phyloP scores from a whole-genome alignment of 164 flowering plant genomes.

The Pachysandra terminalis region DNA sequence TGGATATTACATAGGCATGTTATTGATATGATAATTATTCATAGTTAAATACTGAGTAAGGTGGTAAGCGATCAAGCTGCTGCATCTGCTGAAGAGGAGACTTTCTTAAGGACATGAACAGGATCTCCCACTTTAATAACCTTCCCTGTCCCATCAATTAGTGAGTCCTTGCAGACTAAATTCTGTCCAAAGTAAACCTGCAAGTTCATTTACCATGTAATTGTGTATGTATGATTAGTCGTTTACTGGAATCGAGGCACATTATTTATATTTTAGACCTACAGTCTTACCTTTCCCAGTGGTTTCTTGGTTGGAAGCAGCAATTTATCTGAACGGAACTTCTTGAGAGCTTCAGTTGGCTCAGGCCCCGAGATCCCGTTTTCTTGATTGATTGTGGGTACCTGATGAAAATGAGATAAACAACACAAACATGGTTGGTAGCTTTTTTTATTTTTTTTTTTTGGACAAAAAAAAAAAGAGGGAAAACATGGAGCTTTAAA shows the following conservation, averaged over 20 bases:
- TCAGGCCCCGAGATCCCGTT: slow-evolving; percentile 56
- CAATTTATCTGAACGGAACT: slow-evolving; percentile 66
- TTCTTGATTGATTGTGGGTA: slow-evolving; percentile 81
- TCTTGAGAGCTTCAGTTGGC: slow-evolving; percentile 62
- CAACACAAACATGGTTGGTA: not conserved
- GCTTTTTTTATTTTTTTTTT: too few species aligned
- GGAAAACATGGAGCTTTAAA: not conserved
- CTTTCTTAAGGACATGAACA: slow-evolving; percentile 45
- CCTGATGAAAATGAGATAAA: slow-evolving; percentile 28
- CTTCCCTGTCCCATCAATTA: slow-evolving; percentile 35
- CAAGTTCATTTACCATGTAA: not conserved
- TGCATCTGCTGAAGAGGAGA: slow-evolving; percentile 53
- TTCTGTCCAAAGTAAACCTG: slow-evolving; percentile 90
- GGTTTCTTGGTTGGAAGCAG: slow-evolving; percentile 55
- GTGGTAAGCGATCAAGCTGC: slow-evolving; percentile 39
- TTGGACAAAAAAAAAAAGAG: too few species aligned
- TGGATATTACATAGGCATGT: too few species aligned
- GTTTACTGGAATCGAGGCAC: not conserved
- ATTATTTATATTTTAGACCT: not conserved
- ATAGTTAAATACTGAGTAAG: not conserved
- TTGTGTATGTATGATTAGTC: not conserved
- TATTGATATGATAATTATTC: not conserved
- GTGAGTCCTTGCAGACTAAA: slow-evolving; percentile 52
- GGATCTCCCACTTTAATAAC: slow-evolving; percentile 64
- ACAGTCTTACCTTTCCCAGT: slow-evolving; percentile 51